These are phyloP conservation scores for Ustilago vetiveriae DNA, from an alignment of 1,284 basidiomycete genomes.

Conservation along the genomic window DNA sequence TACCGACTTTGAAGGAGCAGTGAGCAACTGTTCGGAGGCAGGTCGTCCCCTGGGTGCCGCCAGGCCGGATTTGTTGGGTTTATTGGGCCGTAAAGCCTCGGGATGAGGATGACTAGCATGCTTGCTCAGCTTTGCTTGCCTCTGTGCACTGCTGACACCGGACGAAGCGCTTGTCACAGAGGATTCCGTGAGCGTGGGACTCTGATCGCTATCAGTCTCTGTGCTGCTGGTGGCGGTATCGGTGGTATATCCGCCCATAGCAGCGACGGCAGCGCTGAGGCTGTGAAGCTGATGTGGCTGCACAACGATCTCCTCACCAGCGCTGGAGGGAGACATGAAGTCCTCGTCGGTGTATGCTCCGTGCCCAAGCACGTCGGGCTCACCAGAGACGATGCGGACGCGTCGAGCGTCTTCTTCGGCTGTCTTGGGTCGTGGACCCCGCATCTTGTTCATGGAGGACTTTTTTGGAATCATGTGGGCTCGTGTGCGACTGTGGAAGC, in stretches of 20 bases:
- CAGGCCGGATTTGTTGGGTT: background rate
- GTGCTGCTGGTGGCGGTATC: conserved; percentile 33
- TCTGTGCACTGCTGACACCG: conserved; percentile 9
- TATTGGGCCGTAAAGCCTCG: background rate
- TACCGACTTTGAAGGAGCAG: conserved; percentile 2
- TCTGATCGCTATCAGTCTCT: conserved; percentile 35
- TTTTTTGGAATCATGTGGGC: conserved; percentile 43
- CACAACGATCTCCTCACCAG: conserved; percentile 12
- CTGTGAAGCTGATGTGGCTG: conserved; percentile 41
- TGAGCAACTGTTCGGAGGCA: conserved; percentile 7
- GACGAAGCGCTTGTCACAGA: conserved; percentile 30
- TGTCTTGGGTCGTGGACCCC: conserved; percentile 27
- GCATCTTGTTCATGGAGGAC: conserved; percentile 41
- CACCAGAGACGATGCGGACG: conserved; percentile 56
- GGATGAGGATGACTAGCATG: conserved; percentile 38
- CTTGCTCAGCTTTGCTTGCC: conserved; percentile 20
- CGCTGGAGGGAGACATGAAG: conserved; percentile 29
- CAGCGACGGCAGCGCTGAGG: conserved; percentile 45
- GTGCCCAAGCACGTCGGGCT: conserved; percentile 46
- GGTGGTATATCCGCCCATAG: conserved; percentile 28
- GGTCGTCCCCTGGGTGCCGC: background rate
- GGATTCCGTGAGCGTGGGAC: conserved; percentile 39
- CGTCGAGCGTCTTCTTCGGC: conserved; percentile 39
- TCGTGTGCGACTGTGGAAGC: conserved; percentile 33
- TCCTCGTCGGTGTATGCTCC: conserved; percentile 47